phyloP scores from a whole-genome alignment of 1,284 basidiomycete species.

The Fomitopsis betulina region DNA sequence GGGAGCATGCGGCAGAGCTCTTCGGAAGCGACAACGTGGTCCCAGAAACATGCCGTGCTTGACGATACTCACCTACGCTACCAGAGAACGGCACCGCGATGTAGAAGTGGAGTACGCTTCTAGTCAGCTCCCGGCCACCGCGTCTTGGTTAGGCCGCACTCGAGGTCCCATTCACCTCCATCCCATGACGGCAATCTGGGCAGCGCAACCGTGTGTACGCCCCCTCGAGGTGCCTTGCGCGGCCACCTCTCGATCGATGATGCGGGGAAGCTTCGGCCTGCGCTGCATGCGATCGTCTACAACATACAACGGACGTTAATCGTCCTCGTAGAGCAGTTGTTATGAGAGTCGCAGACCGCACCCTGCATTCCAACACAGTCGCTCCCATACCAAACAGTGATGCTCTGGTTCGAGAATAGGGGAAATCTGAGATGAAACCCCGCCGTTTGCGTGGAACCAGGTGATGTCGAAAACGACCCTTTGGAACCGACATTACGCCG shows the following conservation, averaged over 20 bases:
- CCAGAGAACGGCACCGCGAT: too few relatives aligned
- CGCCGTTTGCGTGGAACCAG: neutral
- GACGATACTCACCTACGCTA: neutral
- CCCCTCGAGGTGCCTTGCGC: neutral
- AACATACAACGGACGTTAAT: neutral
- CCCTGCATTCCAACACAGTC: too few relatives aligned
- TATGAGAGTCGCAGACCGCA: too few relatives aligned
- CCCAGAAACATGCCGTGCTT: neutral
- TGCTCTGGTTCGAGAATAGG: neutral
- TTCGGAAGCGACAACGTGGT: neutral
- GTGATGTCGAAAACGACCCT: neutral
- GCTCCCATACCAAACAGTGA: too few relatives aligned
- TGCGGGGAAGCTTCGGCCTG: neutral
- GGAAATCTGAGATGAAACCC: neutral
- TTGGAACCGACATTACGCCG: neutral
- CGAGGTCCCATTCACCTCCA: neutral
- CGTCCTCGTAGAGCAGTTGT: too few relatives aligned
- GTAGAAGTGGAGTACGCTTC: too few relatives aligned
- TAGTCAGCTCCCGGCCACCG: too few relatives aligned
- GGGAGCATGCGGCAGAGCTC: neutral
- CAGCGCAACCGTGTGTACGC: neutral
- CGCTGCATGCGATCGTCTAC: neutral
- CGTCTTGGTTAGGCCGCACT: neutral
- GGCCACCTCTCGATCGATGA: neutral
- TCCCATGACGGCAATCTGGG: neutral